Percentiles rank a stretch among this genome's conserved stretches.
Evolutionary conservation across 1,284 basidiomycete genomes (phyloP).

Genomic region (Ustilago lituana): DNA sequence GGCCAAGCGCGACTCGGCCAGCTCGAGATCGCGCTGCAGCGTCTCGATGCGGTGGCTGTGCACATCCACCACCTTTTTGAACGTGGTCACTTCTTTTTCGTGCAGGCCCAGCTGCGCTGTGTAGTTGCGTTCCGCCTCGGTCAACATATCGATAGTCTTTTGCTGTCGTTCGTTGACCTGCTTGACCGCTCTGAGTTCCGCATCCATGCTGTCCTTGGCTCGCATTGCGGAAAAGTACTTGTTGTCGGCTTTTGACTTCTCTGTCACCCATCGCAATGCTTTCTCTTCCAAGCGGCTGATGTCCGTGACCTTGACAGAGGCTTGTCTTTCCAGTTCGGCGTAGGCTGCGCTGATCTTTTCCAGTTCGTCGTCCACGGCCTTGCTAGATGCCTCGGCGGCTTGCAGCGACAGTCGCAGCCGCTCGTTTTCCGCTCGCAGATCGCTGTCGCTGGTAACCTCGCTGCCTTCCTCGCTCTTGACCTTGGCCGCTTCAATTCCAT

Average conservation of each 20-base stretch:
- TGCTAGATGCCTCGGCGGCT: constrained; percentile 59
- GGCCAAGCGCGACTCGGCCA: constrained; percentile 42
- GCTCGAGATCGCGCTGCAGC: constrained; percentile 64
- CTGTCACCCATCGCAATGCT: constrained; percentile 70
- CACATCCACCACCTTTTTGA: constrained; percentile 49
- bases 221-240: constrained; percentile 92
- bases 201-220: constrained; percentile 82
- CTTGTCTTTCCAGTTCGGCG: constrained; percentile 84
- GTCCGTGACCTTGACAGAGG: constrained; percentile 85
- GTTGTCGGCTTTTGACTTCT: constrained; percentile 90
- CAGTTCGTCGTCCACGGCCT: constrained; percentile 77
- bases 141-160: constrained; percentile 77
- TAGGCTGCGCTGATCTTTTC: constrained; percentile 87
- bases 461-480: constrained; percentile 9
- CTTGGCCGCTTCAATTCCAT: constrained; percentile 16
- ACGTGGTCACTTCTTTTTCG: constrained; percentile 70
- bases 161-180: constrained; percentile 80
- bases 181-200: constrained; percentile 77
- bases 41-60: constrained; percentile 59
- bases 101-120: constrained; percentile 73
- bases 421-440: constrained; percentile 72
- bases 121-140: constrained; percentile 76
- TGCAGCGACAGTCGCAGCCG: constrained; percentile 68
- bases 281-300: constrained; percentile 80
- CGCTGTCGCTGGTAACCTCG: constrained; percentile 6